Base-by-base conservation (phyloP, 805 yeast species). In the Ogataea minuta region DNA sequence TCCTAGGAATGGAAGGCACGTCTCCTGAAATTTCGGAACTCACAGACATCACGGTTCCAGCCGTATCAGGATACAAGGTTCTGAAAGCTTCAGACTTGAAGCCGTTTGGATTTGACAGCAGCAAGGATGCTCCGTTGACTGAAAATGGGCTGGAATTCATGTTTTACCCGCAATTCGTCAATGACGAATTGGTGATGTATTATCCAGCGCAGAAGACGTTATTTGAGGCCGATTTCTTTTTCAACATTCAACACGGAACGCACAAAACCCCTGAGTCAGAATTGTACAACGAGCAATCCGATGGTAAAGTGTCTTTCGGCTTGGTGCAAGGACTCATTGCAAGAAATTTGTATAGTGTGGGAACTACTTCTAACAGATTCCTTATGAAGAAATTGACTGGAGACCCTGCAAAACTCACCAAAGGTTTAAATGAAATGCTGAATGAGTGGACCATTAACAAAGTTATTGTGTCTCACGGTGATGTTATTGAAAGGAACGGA, bases 401-500 rank as follows among this genome's bases (percentile, higher is more conserved):
- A 8, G 57, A 56, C 36, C 13, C 17, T 2, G 32, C 34, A 16
- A 40, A 20, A 9, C 36, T 39, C 23, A 34, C 28, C 28, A 26
- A 29, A 12, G 46, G 42, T 10, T 60, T 69, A 13, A 45, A 63
- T 20, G 46, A 54, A 23, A 54, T 64, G 19, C 52, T 69, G 14
- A 39, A 60, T 24, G 40, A 50, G 8, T 70, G 75, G 75, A 70
- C 72, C 28, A 71, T 77, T 44, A 70, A 71, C 10, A 62, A 64
- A n/a, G 61, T 77, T 34, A 72, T 81, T 27, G 62, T 71, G 49
- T 75, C 81, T 46, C 87, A 80, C 53, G 88, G 88, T 10, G 73
- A 72, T 46, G 65, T 77, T 9, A 62, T 79, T 40, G 77, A 73
- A 15, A 50, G 56, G 7, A 55, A 60, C 33, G 75, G 62, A 2